A percentile compares a stretch with the other conserved stretches of the same genome.
These are phyloP conservation scores for Hypomyces rosellus DNA, from an alignment of 2,329 filamentous ascomycete species.

Conservation along the genomic window DNA sequence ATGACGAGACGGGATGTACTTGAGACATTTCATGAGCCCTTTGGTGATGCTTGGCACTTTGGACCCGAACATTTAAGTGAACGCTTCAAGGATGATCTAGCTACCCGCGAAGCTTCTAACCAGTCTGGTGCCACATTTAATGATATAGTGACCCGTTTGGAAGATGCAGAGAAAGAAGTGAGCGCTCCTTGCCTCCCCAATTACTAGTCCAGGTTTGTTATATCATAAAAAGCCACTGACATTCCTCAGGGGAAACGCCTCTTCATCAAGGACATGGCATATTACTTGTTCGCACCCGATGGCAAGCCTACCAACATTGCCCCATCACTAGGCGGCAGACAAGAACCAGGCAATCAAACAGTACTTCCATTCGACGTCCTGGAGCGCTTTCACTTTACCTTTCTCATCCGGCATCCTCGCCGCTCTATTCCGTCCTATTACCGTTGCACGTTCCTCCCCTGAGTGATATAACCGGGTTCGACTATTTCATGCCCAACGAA, in stretches of 20 bases:
- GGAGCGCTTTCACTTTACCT: constrained; percentile 83
- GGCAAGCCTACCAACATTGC: constrained; percentile 63
- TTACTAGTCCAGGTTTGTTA: not conserved
- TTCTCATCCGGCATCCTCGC: constrained; percentile 93
- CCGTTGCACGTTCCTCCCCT: constrained; percentile 90
- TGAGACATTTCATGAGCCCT: constrained; percentile 86
- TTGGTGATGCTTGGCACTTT: constrained; percentile 94
- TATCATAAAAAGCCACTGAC: constrained; percentile 18
- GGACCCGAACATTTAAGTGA: constrained; percentile 80
- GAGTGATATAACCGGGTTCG: constrained; percentile 74
- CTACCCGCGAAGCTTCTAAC: constrained; percentile 52
- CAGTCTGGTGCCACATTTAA: constrained; percentile 66
- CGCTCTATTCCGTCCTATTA: constrained; percentile 89
- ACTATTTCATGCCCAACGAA: constrained; percentile 79
- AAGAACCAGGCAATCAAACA: constrained; percentile 72
- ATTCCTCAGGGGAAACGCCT: constrained; percentile 69
- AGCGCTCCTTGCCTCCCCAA: not conserved
- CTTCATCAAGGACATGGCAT: constrained; percentile 97
- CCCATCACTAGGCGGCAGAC: constrained; percentile 65
- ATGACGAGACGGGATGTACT: constrained; percentile 85
- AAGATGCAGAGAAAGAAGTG: constrained; percentile 69
- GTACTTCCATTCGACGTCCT: constrained; percentile 71
- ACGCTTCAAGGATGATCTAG: constrained; percentile 66
- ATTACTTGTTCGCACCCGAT: constrained; percentile 79
- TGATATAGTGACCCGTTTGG: constrained; percentile 70